Base-by-base conservation (phyloP, 1,284 basidiomycete species). In the Neolentinus lepideus region DNA sequence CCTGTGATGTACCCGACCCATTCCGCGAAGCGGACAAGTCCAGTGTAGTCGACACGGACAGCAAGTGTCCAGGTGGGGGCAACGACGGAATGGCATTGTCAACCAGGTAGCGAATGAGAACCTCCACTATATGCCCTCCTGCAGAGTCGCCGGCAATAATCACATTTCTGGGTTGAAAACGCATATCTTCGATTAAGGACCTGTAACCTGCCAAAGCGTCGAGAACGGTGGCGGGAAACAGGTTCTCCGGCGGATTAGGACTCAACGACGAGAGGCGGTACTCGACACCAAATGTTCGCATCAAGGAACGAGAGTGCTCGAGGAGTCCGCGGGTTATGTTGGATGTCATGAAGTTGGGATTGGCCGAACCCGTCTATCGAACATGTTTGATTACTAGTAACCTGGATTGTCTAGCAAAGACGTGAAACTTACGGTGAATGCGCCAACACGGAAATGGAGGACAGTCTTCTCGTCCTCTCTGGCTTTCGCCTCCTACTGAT, bases 181-280 rank as follows among this genome's bases (percentile, higher is more conserved):
- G 61, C 31, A 67, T 60, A 1, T 57, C 57, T 21, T 65, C 53
- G 25, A 71, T 65, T 2, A 74, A 63, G 57, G 72, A 67, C 43
- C 64, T 56, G 57, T 74, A 76, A 0, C 66, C 66, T 0, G 69
- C 66, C 21, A 73, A 67, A 0, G 67, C 68, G 56, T 76, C 73
- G 24, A 74, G 64, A 2, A 75, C 67, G 4, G 71, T 71, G 6
- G 71, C 59, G 0, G 75, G 73, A 64, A 73, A 74, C 1, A 71
- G 62, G 24, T 56, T 56, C 19, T 52, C 24, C 8, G 19, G 9
- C 19, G 45, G 9, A 19, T 47, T 21, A 9, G 45, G 45, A 25
- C 9, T 8, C 19, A 19, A 47, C 11, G 45, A 19, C 11, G 45
- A 9, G 25, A 69, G 58, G 6, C 71, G 69, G 57, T 71, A 74